Base-by-base conservation (phyloP, 129 eudicot species). In the Mikania micrantha region DNA sequence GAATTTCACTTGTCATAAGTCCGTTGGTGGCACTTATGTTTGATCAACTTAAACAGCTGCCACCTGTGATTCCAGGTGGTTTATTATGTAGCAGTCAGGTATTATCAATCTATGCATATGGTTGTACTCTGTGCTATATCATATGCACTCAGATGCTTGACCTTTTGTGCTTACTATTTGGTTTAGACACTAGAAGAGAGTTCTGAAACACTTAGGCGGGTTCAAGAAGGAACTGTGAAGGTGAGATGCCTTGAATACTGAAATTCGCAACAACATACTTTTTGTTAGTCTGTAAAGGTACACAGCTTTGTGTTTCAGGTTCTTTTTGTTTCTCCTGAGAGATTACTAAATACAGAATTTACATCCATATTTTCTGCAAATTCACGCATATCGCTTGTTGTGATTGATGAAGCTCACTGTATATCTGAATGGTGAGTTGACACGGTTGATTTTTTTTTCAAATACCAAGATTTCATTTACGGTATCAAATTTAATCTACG, bases 351-450 rank as follows among this genome's bases (percentile, higher is more conserved):
- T 83, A 77, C 84, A 44, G 95, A 89, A 78, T 94, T 94, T 66
- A 75, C 78, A 54, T 84, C 97, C 65, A 74, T 87, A 54, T 83
- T 89, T 80, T 81, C 90, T 60, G 49, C 78, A 70, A 61, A 76
- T 64, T 73, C 77, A 47, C 72, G 58, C 44, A 72, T 94, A 53
- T 94, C 99, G 6, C 92, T 89, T 42, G 85, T 88, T 57, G 99
- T 94, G 72, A 72, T 94, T 77, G 99, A 94, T 81, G 99, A 94
- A 81, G 99, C 99, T 40, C 99, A 94, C 73, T 94, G 98, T 75
- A 82, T 94, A 16, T 94, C 99, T 56, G 99, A 94, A 88, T 94
- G 99, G 96, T 89, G 82, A 84, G 93, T 78, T 41, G 40, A 49
- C 36, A 9, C 16, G 13, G 28, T 44, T 35, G 45, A 39, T 42